These are phyloP conservation scores for Alternaria atra DNA, from an alignment of 2,329 filamentous ascomycete genomes.

Conservation along the genomic window DNA sequence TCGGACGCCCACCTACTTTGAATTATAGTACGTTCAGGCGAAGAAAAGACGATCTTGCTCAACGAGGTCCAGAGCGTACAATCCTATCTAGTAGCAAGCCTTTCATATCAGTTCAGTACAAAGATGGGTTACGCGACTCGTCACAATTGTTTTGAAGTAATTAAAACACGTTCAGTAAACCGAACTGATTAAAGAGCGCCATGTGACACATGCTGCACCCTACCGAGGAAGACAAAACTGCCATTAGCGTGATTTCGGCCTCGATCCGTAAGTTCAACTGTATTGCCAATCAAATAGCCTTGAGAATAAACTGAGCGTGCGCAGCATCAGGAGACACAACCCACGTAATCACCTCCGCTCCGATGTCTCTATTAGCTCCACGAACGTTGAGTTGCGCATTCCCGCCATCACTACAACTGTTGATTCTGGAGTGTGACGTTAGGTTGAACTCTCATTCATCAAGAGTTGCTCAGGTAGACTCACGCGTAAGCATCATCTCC, in stretches of 20 bases:
- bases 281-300: neutral
- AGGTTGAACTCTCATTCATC: too few relatives aligned
- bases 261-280: too few relatives aligned
- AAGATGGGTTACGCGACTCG: neutral
- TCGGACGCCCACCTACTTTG: too few relatives aligned
- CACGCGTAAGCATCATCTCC: slow-evolving; percentile 2
- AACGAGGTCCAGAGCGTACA: too few relatives aligned
- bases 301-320: slow-evolving; percentile 3
- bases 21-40: too few relatives aligned
- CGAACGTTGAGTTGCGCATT: slow-evolving; percentile 4
- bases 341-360: slow-evolving; percentile 1
- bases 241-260: too few relatives aligned
- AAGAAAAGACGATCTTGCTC: too few relatives aligned
- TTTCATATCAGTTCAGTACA: neutral
- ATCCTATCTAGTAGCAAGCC: too few relatives aligned
- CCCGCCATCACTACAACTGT: neutral
- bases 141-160: neutral
- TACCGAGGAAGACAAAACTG: too few relatives aligned
- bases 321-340: neutral
- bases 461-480: neutral
- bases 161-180: neutral
- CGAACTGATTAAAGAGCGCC: neutral
- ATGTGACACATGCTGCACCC: neutral
- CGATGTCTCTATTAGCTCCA: neutral
- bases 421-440: neutral